These are phyloP conservation scores for Neurospora sp. DNA, from an alignment of 2,329 filamentous ascomycete species.

Conservation along the genomic window DNA sequence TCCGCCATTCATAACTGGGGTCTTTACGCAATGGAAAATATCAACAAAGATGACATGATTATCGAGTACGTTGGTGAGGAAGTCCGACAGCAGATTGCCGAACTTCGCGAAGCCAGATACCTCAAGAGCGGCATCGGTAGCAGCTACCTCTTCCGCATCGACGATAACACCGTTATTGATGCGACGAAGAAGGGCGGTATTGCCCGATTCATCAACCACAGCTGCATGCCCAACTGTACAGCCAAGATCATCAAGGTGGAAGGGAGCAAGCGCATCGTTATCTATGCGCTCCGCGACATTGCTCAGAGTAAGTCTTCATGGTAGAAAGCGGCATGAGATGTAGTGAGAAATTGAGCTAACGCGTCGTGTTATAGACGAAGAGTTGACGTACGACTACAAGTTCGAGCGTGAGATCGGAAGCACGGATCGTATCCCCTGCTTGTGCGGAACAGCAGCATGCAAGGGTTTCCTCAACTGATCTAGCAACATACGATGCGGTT, in stretches of 20 bases:
- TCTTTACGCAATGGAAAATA: conserved; percentile 94
- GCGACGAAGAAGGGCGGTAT: conserved; percentile 98
- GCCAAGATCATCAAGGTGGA: conserved; percentile 99
- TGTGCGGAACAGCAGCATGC: conserved; percentile 91
- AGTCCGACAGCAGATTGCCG: conserved; percentile 93
- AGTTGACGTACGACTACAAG: conserved; percentile 99
- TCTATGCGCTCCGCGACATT: conserved; percentile 94
- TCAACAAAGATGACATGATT: conserved; percentile 96
- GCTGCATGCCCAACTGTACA: conserved; percentile 95
- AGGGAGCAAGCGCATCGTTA: conserved; percentile 95
- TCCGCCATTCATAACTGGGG: conserved; percentile 99
- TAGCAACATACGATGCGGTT: background rate
- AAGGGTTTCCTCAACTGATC: conserved; percentile 95
- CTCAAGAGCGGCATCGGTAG: conserved; percentile 94
- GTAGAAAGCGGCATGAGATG: background rate
- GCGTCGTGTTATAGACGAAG: conserved; percentile 59
- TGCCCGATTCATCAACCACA: conserved; percentile 97
- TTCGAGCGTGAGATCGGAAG: conserved; percentile 96
- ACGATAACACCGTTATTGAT: conserved; percentile 95
- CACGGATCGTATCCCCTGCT: conserved; percentile 89
- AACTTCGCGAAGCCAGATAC: conserved; percentile 85
- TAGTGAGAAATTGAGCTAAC: conserved; percentile 9
- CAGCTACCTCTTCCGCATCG: conserved; percentile 95
- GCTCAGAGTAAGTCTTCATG: conserved; percentile 63
- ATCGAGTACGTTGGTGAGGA: conserved; percentile 99